phyloP scores from a whole-genome alignment of 805 yeast genomes.

The Kurtzmaniella fragi region DNA sequence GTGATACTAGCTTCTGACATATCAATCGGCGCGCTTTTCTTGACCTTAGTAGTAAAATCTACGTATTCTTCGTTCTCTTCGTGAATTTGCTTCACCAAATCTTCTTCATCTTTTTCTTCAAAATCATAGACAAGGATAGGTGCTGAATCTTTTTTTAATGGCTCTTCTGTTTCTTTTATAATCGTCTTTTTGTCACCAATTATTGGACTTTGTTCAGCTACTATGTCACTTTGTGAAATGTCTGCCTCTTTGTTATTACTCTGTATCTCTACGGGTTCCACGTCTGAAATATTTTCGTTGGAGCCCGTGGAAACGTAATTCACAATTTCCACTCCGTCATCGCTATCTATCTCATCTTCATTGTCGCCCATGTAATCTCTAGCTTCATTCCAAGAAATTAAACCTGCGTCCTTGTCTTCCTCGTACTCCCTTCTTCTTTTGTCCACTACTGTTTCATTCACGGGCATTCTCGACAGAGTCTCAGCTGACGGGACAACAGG shows the following conservation, averaged over 20 bases:
- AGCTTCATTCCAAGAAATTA: slow-evolving; percentile 49
- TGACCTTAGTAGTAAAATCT: slow-evolving; percentile 43
- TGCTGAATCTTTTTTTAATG: slow-evolving; percentile 5
- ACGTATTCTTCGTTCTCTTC: slow-evolving; percentile 73
- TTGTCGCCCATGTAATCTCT: slow-evolving; percentile 19
- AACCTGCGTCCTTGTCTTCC: slow-evolving; percentile 44
- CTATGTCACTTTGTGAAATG: slow-evolving; percentile 1
- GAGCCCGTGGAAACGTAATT: slow-evolving; percentile 2
- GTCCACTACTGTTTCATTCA: neutral
- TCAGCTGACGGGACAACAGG: neutral
- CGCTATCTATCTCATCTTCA: slow-evolving; percentile 8
- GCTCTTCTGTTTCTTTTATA: slow-evolving; percentile 1
- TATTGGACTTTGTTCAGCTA: neutral
- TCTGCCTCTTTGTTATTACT: slow-evolving; percentile 1
- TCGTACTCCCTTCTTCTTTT: slow-evolving; percentile 9
- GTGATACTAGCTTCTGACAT: slow-evolving; percentile 30
- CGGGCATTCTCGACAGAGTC: too few species aligned
- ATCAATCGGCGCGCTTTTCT: slow-evolving; percentile 14
- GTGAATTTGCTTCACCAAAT: slow-evolving; percentile 54
- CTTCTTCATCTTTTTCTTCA: slow-evolving; percentile 74
- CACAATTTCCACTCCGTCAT: slow-evolving; percentile 7
- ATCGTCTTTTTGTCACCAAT: slow-evolving; percentile 1
- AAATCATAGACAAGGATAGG: slow-evolving; percentile 55
- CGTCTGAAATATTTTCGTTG: slow-evolving; percentile 1
- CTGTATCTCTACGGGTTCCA: neutral